Evolutionary conservation across 2,329 filamentous ascomycete species (phyloP), one percentile per base, ranked within the genome.

Genomic region (Botrytis byssoidea): DNA sequence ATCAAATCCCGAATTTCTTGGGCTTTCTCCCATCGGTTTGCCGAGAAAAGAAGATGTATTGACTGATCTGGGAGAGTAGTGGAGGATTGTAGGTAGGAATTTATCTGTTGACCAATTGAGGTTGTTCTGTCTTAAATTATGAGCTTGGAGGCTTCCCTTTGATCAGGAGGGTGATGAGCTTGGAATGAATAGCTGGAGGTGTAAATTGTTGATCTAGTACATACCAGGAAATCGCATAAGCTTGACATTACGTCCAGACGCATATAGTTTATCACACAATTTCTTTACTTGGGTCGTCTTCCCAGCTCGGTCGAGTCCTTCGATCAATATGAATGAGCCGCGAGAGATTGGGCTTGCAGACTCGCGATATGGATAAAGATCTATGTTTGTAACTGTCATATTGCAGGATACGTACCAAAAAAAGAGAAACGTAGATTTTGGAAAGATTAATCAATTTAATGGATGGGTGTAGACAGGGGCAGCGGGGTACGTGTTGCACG

Each of bases 1-100:
- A 98, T 82, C 9, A 88, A 84, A 1, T 83, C 73, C 29, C 85
- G 80, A 64, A 91, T 90, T 68, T 83, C 71, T 32, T 70, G 25
- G 2, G 78, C 76, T 66, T 79, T 79, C 73, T 93, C 91, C 91
- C 91, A 93, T 66, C 91, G 85, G 79, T 93, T 93, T 14, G 91
- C 90, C 20, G 89, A 90, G 82, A 93, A 93, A 6, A 93, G 84
- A 9, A 93, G 85, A 80, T 93, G 91, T 72, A 93, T 91, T 2
- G 88, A 87, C 79, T 92, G 91, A 81, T 93, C 91, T 76, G 92
- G 88, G 77, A 90, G 85, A 68, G 90, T 85, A 46, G 85, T 85
- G 69, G 88, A 81, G 65, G 87, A 87, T 73, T 85, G 87, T 68
- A 93, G 84, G 80, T 93, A 93, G 76, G 83, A 83, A 81, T 92